phyloP scores from a whole-genome alignment of 73 alveolate genomes.

The Uronychia setigera region DNA sequence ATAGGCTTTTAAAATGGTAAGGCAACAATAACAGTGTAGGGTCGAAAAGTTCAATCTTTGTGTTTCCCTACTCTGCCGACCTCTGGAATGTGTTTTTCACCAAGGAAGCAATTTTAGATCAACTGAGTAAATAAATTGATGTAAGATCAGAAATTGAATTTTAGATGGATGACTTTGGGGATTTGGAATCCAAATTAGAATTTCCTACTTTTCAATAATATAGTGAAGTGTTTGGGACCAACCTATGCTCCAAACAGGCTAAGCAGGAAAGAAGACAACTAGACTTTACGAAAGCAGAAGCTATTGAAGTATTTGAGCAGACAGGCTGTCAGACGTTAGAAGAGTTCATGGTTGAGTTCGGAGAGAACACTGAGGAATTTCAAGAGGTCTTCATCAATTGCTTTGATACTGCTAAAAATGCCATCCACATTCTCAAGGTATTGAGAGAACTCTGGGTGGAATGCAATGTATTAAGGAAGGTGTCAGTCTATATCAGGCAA shows the following conservation, averaged over 20 bases:
- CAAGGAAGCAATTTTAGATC: not conserved
- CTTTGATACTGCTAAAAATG: slow-evolving; percentile 26
- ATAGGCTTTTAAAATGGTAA: not conserved
- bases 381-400: slow-evolving; percentile 36
- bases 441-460: slow-evolving; percentile 65
- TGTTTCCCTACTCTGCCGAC: not conserved
- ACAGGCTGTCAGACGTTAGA: slow-evolving; percentile 53
- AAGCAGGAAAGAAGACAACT: slow-evolving; percentile 26
- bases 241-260: slow-evolving; percentile 20
- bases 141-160: not conserved
- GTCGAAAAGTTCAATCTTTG: not conserved
- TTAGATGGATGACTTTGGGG: not conserved
- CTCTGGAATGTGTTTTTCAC: not conserved
- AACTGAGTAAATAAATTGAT: not conserved
- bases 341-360: slow-evolving; percentile 51
- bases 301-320: slow-evolving; percentile 32
- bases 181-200: slow-evolving; percentile 41
- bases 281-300: slow-evolving; percentile 42
- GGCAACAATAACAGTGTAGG: not conserved
- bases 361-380: slow-evolving; percentile 54
- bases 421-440: slow-evolving; percentile 26
- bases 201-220: slow-evolving; percentile 54
- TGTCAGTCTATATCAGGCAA: slow-evolving; percentile 47
- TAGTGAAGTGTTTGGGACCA: slow-evolving; percentile 47
- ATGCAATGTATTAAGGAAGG: slow-evolving; percentile 57